A percentile compares a stretch with the other conserved stretches of the same genome.
phyloP scores from a whole-genome alignment of 179 eudicot genomes.

The Amaranthus tricolor region DNA sequence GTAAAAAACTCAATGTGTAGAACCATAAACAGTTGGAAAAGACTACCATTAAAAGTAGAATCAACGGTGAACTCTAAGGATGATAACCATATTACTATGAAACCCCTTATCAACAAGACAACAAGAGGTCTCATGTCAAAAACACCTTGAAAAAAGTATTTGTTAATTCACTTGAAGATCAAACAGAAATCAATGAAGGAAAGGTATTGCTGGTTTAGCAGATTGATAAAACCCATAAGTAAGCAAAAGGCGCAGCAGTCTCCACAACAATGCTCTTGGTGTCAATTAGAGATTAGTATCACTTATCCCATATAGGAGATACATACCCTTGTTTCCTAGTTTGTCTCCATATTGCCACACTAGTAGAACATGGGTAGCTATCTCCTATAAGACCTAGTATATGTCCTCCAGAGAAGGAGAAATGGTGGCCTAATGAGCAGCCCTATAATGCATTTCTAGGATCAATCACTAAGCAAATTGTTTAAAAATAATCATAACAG shows the following conservation, averaged over 20 bases:
- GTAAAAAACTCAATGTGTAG: background rate
- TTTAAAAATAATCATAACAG: background rate
- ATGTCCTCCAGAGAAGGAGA: background rate
- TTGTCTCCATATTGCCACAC: background rate
- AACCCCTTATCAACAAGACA: too few relatives aligned
- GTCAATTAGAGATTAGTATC: background rate
- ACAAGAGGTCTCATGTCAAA: background rate
- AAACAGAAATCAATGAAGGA: background rate
- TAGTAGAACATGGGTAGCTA: background rate
- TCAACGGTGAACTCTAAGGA: background rate
- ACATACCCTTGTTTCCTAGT: background rate
- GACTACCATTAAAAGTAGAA: background rate
- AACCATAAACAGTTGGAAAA: background rate
- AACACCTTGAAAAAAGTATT: too few relatives aligned
- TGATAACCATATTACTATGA: background rate
- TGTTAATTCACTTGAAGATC: background rate
- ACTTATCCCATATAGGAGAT: background rate
- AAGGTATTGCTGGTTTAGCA: background rate
- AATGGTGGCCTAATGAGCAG: background rate
- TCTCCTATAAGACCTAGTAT: background rate
- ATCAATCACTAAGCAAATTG: background rate
- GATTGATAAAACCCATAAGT: background rate
- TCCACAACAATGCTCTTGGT: background rate
- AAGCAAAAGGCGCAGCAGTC: background rate
- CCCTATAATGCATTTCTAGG: constrained; percentile 1